Percentiles rank a stretch among this genome's conserved stretches.
Evolutionary conservation across 2,329 filamentous ascomycete species (phyloP).

Genomic region (Arachnomyces sp.): DNA sequence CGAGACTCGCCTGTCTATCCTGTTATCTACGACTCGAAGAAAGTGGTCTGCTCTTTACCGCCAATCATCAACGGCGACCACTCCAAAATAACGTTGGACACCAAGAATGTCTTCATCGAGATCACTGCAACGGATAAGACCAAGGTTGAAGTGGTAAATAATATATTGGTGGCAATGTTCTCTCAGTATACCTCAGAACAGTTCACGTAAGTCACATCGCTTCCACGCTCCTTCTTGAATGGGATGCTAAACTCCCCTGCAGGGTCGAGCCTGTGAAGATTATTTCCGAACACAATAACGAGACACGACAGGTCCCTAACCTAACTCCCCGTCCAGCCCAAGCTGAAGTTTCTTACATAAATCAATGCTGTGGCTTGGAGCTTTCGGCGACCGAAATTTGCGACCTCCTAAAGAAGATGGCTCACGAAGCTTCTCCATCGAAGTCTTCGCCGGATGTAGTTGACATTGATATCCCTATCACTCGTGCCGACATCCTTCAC

Average conservation of each 20-base stretch:
- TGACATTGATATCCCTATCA: constrained; percentile 76
- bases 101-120: constrained; percentile 92
- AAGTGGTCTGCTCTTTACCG: constrained; percentile 81
- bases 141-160: constrained; percentile 90
- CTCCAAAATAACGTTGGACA: constrained; percentile 88
- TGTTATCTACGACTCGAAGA: constrained; percentile 85
- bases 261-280: constrained; percentile 84
- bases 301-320: constrained; percentile 72
- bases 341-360: constrained; percentile 88
- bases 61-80: constrained; percentile 97
- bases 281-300: constrained; percentile 79
- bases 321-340: constrained; percentile 67
- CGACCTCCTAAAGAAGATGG: constrained; percentile 79
- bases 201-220: constrained; percentile 53
- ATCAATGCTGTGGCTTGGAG: constrained; percentile 76
- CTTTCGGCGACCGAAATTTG: constrained; percentile 68
- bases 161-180: constrained; percentile 97
- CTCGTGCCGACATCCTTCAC: constrained; percentile 88
- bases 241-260: background rate
- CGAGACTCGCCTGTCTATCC: constrained; percentile 89
- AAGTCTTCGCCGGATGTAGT: constrained; percentile 59
- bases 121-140: constrained; percentile 93
- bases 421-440: constrained; percentile 71
- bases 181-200: constrained; percentile 78
- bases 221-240: constrained; percentile 1